A percentile compares a stretch with the other conserved stretches of the same genome.
These are phyloP conservation scores for Keithomyces neogunnii DNA, from an alignment of 2,329 filamentous ascomycete species.

Conservation along the genomic window DNA sequence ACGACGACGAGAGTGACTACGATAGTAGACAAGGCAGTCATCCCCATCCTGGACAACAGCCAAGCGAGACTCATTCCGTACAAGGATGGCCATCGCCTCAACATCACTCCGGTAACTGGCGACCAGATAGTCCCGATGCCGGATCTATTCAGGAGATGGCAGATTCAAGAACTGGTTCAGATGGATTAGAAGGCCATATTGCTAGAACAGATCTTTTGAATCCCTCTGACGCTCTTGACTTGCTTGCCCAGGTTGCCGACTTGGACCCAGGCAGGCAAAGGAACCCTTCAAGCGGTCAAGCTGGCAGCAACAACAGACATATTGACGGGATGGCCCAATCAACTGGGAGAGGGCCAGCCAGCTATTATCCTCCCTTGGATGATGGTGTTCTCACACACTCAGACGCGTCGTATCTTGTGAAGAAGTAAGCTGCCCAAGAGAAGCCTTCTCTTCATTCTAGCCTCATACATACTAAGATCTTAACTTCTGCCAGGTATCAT, in stretches of 20 bases:
- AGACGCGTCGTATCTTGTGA: slow-evolving; percentile 17
- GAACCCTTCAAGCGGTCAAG: slow-evolving; percentile 7
- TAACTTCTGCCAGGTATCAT: slow-evolving; percentile 40
- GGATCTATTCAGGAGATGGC: slow-evolving; percentile 8
- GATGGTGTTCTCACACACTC: slow-evolving; percentile 20
- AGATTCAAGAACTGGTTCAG: slow-evolving; percentile 8
- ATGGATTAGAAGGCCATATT: slow-evolving; percentile 29
- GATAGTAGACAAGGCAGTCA: slow-evolving; percentile 2
- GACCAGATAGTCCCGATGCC: slow-evolving; percentile 6
- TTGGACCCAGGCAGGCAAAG: slow-evolving; percentile 19
- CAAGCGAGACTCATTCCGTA: not conserved
- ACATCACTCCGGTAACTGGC: slow-evolving; percentile 10
- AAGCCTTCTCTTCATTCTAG: not conserved
- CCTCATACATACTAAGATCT: not conserved
- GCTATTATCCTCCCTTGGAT: slow-evolving; percentile 23
- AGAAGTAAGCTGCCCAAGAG: slow-evolving; percentile 14
- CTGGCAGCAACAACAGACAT: slow-evolving; percentile 8
- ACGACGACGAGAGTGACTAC: slow-evolving; percentile 7
- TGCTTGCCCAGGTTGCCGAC: slow-evolving; percentile 32
- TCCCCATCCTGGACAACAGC: not conserved
- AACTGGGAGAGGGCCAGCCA: slow-evolving; percentile 1
- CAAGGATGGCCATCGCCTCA: slow-evolving; percentile 11
- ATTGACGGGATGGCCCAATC: slow-evolving; percentile 4
- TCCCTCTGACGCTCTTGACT: slow-evolving; percentile 31
- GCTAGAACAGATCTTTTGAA: slow-evolving; percentile 31